Evolutionary conservation across 2,329 filamentous ascomycete genomes (phyloP), one percentile per base, ranked within the genome.

Genomic region (Berkeleyomyces rouxiae): DNA sequence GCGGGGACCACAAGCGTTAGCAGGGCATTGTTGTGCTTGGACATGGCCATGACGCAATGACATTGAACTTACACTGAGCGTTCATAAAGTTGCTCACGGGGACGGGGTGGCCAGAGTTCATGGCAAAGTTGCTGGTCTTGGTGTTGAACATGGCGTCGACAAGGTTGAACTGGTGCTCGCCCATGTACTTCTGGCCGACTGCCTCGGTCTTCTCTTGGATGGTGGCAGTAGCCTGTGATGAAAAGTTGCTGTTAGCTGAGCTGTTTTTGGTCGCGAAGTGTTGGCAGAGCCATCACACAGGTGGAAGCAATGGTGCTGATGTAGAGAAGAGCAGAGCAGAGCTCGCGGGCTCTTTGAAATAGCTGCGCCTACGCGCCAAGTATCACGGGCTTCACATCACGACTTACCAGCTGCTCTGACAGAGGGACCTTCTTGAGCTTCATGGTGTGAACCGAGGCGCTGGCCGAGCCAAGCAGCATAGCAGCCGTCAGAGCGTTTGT

Each of bases 81-180:
- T 99, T 99, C 79, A 97, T 79, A 79, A 96, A 99, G 84, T 99
- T 99, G 77, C 84, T 88, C 70, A 99, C 85, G 64, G 92, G 88
- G 49, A 99, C 87, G 64, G 85, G 83, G 76, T 97, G 92, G 65
- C 82, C 81, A 67, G 75, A 78, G 67, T 87, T 81, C 63, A 78
- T 75, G 68, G 86, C 79, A 71, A 57, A 62, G 60, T 62, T 62
- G 55, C 88, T 76, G 61, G 84, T 81, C 63, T 84, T 82, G 69
- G 87, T 82, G 72, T 85, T 85, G 80, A 96, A 95, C 74, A 95
- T 84, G 73, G 86, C 83, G 68, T 91, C 82, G 71, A 80, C 76
- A 69, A 90, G 86, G 68, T 86, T 77, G 58, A 87, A 85, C 68
- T 87, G 85, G 70, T 84, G 74, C 37, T 58, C 55, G 57, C 91